Evolutionary conservation across 495 filamentous ascomycete species (phyloP), one percentile per base, ranked within the genome.

Genomic region (Podospora pseudocomata): DNA sequence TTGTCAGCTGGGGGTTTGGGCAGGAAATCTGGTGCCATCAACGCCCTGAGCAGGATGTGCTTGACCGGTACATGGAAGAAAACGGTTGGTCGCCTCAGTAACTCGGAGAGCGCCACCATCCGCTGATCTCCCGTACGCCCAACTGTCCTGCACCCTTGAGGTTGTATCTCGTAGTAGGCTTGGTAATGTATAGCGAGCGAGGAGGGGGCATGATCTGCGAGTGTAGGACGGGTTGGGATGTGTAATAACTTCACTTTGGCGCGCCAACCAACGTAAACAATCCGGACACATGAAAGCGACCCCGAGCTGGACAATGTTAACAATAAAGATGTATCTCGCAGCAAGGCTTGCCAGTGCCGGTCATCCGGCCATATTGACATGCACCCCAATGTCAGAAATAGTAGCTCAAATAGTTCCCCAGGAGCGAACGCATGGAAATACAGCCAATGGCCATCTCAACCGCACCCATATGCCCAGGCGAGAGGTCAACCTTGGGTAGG

Each of bases 1-100:
- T 78, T 32, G 66, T 78, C 23, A 79, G 73, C 68, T 78, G 78
- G 61, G 74, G 73, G 63, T 71, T 67, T 64, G 78, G 78, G 60
- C 74, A 79, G 32, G 84, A 86, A 68, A 74, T 85, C 27, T 85
- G 80, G 81, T 82, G 82, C 74, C 84, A 85, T 73, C 71, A 81
- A 61, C 75, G 76, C 26, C 83, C 81, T 23, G 71, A 71, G 9
- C 69, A 67, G 53, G 72, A 77, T 28, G 68, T 77, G 34, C 68
- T 80, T 63, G 71, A 73, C 55, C 69, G 66, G 39, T 73, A 72
- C 55, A 58, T 71, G 64, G 64, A 67, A 53, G 58, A 63, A 26
- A 15, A 68, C 56, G 49, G 32, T 5, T 63, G 60, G 39, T 44
- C 39, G 39, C 61, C 53, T 53, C 39, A 53, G 39, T 32, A 57